Evolutionary conservation across 768 basidiomycete genomes (phyloP).

Genomic region (Epithele typhae): DNA sequence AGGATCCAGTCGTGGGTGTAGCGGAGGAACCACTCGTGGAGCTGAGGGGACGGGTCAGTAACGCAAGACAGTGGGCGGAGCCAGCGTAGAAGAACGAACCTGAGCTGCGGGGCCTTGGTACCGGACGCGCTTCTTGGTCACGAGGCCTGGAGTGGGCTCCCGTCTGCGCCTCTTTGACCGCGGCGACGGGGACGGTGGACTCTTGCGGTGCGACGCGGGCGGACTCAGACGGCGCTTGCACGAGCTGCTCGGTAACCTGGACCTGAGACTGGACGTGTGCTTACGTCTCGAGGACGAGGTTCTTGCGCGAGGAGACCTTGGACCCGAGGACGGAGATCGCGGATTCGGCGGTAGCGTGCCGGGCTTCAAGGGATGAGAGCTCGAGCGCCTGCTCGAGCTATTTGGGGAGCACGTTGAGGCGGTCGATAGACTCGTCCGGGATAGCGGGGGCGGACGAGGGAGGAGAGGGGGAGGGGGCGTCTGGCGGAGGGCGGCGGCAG

Average conservation of each 20-base stretch:
- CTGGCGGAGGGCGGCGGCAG: conserved; percentile 10
- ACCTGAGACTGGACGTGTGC: conserved; percentile 35
- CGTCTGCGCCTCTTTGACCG: conserved; percentile 28
- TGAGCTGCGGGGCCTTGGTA: no score
- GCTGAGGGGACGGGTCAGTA: no score
- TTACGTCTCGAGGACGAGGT: conserved; percentile 49
- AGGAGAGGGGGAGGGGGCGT: conserved; percentile 22
- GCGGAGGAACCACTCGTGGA: no score
- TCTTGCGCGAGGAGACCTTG: conserved; percentile 68
- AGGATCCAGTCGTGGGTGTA: no score
- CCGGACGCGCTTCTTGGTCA: no score
- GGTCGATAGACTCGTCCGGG: conserved; percentile 54
- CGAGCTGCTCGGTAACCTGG: conserved; percentile 27
- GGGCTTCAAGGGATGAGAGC: conserved; percentile 70
- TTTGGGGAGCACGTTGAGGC: conserved; percentile 56
- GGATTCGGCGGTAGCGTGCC: conserved; percentile 73
- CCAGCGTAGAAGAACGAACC: no score
- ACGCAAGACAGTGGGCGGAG: no score
- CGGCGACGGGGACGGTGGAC: conserved; percentile 10
- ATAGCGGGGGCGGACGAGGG: conserved; percentile 23
- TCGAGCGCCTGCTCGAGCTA: conserved; percentile 77
- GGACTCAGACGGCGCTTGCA: conserved; percentile 24
- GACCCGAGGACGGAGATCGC: conserved; percentile 65
- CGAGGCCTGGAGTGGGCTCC: no score
- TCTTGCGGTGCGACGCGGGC: conserved; percentile 26